Evolutionary conservation across 176 grass and related monocot genomes (phyloP).

Genomic region (Pontederia crassipes): DNA sequence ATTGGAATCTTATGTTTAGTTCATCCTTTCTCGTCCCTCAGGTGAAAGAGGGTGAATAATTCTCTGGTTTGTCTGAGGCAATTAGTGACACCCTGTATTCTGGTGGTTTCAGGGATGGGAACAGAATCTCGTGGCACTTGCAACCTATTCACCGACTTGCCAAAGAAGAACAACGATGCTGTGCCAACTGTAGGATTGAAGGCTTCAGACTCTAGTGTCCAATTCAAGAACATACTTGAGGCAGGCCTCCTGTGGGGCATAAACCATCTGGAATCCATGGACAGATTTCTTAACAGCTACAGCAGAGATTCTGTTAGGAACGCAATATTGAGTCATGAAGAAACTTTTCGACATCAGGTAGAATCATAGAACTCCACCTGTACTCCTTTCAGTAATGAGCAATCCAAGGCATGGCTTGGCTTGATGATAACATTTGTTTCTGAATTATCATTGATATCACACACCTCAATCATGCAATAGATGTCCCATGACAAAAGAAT

Average conservation of each 20-base stretch:
- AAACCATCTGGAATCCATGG: conserved; percentile 33
- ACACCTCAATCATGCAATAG: too few relatives aligned
- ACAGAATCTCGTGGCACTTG: background rate
- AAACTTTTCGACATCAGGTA: conserved; percentile 83
- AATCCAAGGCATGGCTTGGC: background rate
- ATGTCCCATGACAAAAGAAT: background rate
- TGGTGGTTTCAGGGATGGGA: conserved; percentile 1
- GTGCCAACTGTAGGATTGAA: background rate
- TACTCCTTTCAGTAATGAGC: background rate
- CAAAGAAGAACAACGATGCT: background rate
- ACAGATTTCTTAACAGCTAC: conserved; percentile 23
- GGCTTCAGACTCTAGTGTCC: background rate
- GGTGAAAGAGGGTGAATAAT: too few relatives aligned
- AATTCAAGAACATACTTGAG: background rate
- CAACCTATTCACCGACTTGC: background rate
- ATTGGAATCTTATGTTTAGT: too few relatives aligned
- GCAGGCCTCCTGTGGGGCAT: too few relatives aligned
- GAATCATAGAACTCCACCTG: background rate
- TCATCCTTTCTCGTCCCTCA: too few relatives aligned
- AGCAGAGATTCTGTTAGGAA: conserved; percentile 48
- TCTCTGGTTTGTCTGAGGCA: too few relatives aligned
- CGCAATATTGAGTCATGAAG: conserved; percentile 64
- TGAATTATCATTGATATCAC: too few relatives aligned
- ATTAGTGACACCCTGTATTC: background rate
- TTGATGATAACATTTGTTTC: background rate